phyloP scores from a whole-genome alignment of 129 eudicot species.

The Arctium lappa region DNA sequence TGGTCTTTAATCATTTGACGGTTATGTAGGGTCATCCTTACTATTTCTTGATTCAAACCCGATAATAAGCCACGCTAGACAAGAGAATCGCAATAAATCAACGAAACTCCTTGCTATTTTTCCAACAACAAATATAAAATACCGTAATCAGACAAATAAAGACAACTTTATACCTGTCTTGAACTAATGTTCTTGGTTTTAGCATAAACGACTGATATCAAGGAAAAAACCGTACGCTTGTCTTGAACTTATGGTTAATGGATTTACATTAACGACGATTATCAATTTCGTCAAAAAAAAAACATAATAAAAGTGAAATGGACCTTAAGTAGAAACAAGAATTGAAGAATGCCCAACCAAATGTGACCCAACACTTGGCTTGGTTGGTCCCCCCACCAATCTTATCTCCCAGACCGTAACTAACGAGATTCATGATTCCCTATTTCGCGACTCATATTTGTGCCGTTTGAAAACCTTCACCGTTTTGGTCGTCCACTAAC shows the following conservation, averaged over 20 bases:
- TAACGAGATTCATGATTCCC: constrained; percentile 7
- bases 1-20: not conserved
- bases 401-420: not conserved
- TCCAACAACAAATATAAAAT: not conserved
- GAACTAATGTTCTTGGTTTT: not conserved
- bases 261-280: not conserved
- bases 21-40: not conserved
- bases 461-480: constrained; percentile 11
- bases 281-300: not conserved
- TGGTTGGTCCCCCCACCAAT: constrained; percentile 10
- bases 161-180: not conserved
- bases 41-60: not conserved
- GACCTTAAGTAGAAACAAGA: not conserved
- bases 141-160: not conserved
- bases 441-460: constrained; percentile 4
- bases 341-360: not conserved
- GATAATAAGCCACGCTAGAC: not conserved
- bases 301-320: not conserved
- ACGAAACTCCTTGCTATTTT: not conserved
- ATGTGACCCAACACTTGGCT: constrained; percentile 1
- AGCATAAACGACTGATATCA: too few species aligned
- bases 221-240: too few species aligned
- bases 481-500: constrained; percentile 1
- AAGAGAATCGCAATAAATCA: not conserved
- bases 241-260: not conserved